phyloP scores from a whole-genome alignment of 1,284 basidiomycete species.

The Boletellus sp. region DNA sequence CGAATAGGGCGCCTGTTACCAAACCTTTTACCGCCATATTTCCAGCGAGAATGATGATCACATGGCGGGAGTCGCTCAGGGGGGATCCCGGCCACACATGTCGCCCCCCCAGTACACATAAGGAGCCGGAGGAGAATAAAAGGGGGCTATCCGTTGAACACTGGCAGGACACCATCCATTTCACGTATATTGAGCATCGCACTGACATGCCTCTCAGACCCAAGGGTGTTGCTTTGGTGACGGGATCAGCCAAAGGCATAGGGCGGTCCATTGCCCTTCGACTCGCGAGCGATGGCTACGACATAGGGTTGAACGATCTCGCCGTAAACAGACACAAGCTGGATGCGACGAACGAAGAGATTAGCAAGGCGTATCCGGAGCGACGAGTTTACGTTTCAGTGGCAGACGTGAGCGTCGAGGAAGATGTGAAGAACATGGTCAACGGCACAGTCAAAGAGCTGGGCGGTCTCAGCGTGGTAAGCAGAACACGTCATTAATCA shows the following conservation, averaged over 20 bases:
- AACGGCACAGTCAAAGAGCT: slow-evolving; percentile 27
- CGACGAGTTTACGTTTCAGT: slow-evolving; percentile 21
- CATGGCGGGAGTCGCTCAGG: background rate
- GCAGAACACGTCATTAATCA: slow-evolving; percentile 1
- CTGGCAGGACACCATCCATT: background rate
- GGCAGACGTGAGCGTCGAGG: slow-evolving; percentile 36
- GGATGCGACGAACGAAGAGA: slow-evolving; percentile 24
- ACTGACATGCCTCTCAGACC: background rate
- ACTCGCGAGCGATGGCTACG: slow-evolving; percentile 38
- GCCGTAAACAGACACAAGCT: slow-evolving; percentile 17
- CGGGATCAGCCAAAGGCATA: slow-evolving; percentile 37
- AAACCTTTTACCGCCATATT: background rate
- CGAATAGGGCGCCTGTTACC: background rate
- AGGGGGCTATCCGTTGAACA: background rate
- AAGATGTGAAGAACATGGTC: slow-evolving; percentile 37
- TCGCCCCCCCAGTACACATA: background rate
- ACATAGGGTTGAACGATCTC: slow-evolving; percentile 37
- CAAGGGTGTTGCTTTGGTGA: slow-evolving; percentile 33
- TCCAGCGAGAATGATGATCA: background rate
- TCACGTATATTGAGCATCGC: background rate
- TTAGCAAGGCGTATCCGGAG: slow-evolving; percentile 20
- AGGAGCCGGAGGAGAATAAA: background rate
- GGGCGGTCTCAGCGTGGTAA: slow-evolving; percentile 38
- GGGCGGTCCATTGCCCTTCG: slow-evolving; percentile 34
- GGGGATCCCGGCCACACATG: background rate